Base-by-base conservation (phyloP, 306 rosid genomes). In the Mimosa bimucronata region DNA sequence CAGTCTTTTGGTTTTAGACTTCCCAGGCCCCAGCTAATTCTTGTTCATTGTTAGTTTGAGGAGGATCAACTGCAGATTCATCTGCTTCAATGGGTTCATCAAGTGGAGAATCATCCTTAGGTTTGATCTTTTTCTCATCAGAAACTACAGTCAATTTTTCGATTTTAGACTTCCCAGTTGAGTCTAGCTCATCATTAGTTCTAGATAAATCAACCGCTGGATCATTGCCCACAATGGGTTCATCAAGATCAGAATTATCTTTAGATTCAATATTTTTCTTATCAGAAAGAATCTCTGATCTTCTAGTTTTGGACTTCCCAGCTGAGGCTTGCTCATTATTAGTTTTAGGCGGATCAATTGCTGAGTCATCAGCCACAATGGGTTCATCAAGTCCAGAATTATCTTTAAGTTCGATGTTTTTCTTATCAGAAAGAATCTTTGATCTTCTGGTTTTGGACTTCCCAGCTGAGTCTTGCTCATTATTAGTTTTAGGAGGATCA, bases 251-350 rank as follows among this genome's bases (percentile, higher is more conserved):
- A 9, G 15, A 57, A 3, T 21, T 25, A 57, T 57, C 64, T 23
- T 57, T 57, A 57, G 64, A 9, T 57, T 21, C 6, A 6, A 57
- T 34, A 34, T 34, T 34, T 34, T 23, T 57, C 64, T 9, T 4
- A 23, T 9, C 30, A 23, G 64, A 57, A 10, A 57, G 29, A 21
- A 57, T 21, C 10, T n/a, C 18, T n/a, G 60, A 7, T 78, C 21
- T 74, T 44, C 74, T 82, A 23, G 71, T 42, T 74, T 68, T 71
- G 79, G 65, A 69, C 80, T 73, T 40, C 60, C 78, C 77, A 50
- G 77, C 50, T 37, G 76, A 75, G 21, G 58, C 73, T 71, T 81
- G 15, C 65, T 42, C 44, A 45, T 48, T 71, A 31, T 31, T 14
- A 21, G 66, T 79, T 45, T 19, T 77, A 30, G 81, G 55, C 19